These are phyloP conservation scores for Rhododendron ferrugineum DNA, from an alignment of 148 eudicot genomes.

Conservation along the genomic window DNA sequence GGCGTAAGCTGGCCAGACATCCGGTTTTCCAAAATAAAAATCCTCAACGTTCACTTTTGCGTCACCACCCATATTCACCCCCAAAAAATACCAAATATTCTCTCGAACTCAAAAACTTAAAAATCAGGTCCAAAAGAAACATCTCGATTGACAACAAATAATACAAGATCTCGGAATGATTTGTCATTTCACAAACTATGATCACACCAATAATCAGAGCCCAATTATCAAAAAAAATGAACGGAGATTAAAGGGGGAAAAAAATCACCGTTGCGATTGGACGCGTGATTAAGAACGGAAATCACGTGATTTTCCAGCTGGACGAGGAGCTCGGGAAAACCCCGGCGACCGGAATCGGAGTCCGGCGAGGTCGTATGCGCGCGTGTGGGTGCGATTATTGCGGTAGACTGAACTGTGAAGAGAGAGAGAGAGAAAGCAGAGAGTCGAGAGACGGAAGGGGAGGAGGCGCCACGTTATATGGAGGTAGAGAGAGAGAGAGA, in stretches of 20 bases:
- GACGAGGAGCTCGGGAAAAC: neutral
- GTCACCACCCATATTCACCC: neutral
- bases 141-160: neutral
- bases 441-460: neutral
- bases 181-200: neutral
- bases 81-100: neutral
- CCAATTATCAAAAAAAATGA: neutral
- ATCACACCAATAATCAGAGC: neutral
- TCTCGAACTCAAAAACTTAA: neutral
- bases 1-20: no score
- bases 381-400: neutral
- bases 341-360: slow-evolving; percentile 3
- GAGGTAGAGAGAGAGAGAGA: neutral
- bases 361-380: neutral
- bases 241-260: neutral
- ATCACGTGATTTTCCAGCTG: slow-evolving; percentile 1
- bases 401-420: neutral
- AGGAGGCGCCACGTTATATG: neutral
- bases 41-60: neutral
- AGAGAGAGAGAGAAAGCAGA: neutral
- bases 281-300: neutral
- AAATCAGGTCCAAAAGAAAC: neutral
- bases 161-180: neutral
- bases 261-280: slow-evolving; percentile 4
- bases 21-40: neutral